Evolutionary conservation across 371 early-diverging fungal genomes (phyloP), one percentile per base, ranked within the genome.

Genomic region (Umbelopsis sp.): DNA sequence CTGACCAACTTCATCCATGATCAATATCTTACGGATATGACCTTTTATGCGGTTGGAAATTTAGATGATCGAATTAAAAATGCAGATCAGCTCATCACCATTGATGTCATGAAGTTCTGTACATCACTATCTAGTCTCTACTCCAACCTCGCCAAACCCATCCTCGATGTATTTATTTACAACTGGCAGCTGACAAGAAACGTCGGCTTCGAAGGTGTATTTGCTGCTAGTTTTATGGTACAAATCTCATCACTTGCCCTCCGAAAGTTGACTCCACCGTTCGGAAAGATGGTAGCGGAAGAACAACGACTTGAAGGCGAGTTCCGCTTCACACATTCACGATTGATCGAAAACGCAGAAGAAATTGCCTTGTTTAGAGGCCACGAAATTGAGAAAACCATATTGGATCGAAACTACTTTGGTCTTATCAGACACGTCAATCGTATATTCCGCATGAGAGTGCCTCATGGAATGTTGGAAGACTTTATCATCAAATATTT

Each of bases 401-500:
- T 92, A 44, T 66, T 96, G 51, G 91, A 93, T 71, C 80, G 84
- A 38, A 88, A 89, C 68, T 96, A 94, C 72, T 84, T 84, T 69
- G 82, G 80, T 3, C 76, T 96, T 41, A 93, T 94, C 76, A 84
- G 85, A 63, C 95, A 96, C 73, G 88, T 94, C 74, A 94, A 96
- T 74, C 80, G 87, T 44, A 86, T 93, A 68, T 93, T 90, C 79
- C 84, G 89, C 50, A 81, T 92, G 64, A 86, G 93, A 41, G 89
- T 94, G 35, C 90, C 88, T 62, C 94, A 94, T 77, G 92, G 93
- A 53, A 94, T 94, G 94, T 76, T 95, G 72, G 94, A 94, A 66
- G 94, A 94, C 69, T 95, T 95, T 77, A 88, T 96, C 52, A 93
- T 95, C 80, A 95, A 94, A 74, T 95, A 94, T 83, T 92, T 93